A percentile compares a stretch with the other conserved stretches of the same genome.
These are phyloP conservation scores for Populus pruinosa DNA, from an alignment of 345 rosid species.

Conservation along the genomic window DNA sequence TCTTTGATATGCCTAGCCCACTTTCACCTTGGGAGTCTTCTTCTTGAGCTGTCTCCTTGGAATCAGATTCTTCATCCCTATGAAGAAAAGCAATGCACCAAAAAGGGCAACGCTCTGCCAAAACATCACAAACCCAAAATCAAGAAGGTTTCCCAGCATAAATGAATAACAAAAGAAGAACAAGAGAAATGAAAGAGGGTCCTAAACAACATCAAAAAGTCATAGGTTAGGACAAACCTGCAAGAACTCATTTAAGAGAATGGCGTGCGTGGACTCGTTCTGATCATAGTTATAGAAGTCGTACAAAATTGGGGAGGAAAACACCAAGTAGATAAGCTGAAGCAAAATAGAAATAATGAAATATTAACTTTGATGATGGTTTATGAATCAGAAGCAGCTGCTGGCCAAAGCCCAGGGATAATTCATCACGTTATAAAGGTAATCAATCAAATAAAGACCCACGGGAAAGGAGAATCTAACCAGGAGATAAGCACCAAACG, in stretches of 20 bases:
- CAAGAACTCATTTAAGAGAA: constrained; percentile 56
- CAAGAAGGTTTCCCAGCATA: background rate
- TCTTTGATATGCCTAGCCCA: constrained; percentile 1
- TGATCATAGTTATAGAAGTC: constrained; percentile 81
- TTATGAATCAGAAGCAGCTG: background rate
- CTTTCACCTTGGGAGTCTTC: constrained; percentile 34
- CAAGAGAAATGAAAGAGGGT: background rate
- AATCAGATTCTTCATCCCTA: constrained; percentile 79
- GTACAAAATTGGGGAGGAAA: constrained; percentile 57
- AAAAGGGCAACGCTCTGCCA: constrained; percentile 70
- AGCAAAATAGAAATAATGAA: constrained; percentile 10
- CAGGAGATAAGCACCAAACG: constrained; percentile 47
- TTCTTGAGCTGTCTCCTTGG: constrained; percentile 61
- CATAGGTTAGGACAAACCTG: constrained; percentile 42
- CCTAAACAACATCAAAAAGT: background rate
- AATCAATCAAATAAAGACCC: background rate
- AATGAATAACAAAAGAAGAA: background rate
- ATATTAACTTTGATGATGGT: background rate
- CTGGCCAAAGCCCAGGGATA: background rate
- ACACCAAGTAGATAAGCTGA: constrained; percentile 61
- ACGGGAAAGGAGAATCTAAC: constrained; percentile 16
- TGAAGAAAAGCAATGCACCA: constrained; percentile 86
- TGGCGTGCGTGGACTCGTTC: constrained; percentile 35
- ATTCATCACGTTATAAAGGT: background rate
- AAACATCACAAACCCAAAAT: constrained; percentile 5